Evolutionary conservation across 2,329 filamentous ascomycete species (phyloP).

Genomic region (Penicillium griseofulvum): DNA sequence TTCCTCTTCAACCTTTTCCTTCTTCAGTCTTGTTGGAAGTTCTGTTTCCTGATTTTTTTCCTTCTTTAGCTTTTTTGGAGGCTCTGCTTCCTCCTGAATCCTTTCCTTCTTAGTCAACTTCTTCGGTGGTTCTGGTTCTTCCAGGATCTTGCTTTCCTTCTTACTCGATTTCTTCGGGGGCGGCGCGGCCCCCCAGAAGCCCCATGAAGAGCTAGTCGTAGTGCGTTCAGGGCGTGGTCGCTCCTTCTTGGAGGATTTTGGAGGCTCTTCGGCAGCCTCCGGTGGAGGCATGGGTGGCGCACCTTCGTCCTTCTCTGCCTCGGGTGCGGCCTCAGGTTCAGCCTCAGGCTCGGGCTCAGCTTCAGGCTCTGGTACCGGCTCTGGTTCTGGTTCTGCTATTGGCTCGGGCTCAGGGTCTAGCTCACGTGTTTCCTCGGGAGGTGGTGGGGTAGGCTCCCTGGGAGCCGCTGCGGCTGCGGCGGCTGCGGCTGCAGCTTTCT

Average conservation of each 20-base stretch:
- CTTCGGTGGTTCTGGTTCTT: conserved; percentile 40
- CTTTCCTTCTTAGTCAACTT: conserved; percentile 52
- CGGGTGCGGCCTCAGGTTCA: conserved; percentile 10
- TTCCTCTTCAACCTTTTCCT: conserved; percentile 45
- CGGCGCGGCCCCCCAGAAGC: conserved; percentile 65
- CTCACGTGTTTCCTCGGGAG: conserved; percentile 35
- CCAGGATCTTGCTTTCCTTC: conserved; percentile 46
- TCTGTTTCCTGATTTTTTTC: conserved; percentile 40
- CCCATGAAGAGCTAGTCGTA: conserved; percentile 66
- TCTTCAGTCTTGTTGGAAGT: conserved; percentile 49
- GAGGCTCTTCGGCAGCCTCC: conserved; percentile 52
- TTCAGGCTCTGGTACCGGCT: conserved; percentile 26
- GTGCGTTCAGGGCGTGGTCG: conserved; percentile 73
- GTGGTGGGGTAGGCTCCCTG: conserved; percentile 27
- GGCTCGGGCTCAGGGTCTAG: conserved; percentile 36
- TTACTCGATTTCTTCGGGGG: conserved; percentile 48
- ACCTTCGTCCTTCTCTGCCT: conserved; percentile 30
- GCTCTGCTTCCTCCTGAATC: conserved; percentile 36
- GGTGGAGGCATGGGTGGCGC: conserved; percentile 51
- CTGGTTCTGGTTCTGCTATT: conserved; percentile 26
- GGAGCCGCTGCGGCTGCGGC: conserved; percentile 17
- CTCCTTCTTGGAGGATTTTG: conserved; percentile 66
- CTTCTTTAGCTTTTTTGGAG: conserved; percentile 52
- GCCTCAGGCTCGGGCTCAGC: conserved; percentile 27
- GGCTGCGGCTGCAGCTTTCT: conserved; percentile 28